phyloP scores from a whole-genome alignment of 1,284 basidiomycete genomes.

The Microbotryum violaceum region DNA sequence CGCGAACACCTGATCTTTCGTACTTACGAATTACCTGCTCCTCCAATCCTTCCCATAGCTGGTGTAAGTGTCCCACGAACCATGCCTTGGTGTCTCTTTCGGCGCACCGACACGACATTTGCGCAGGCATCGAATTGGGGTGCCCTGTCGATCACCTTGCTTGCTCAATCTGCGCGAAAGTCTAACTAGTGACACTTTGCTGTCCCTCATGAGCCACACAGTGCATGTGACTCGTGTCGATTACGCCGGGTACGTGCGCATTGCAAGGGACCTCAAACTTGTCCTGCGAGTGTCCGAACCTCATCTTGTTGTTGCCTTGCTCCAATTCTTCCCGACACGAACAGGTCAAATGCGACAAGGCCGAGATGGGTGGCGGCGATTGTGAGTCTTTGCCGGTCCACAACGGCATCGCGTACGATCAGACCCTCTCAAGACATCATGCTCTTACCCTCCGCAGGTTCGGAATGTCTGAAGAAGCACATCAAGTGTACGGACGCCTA shows the following conservation, averaged over 20 bases:
- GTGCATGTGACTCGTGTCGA: constrained; percentile 10
- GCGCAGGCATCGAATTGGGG: too few relatives aligned
- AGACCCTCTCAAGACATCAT: background rate
- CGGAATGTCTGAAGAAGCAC: background rate
- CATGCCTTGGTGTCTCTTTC: background rate
- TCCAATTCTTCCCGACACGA: constrained; percentile 8
- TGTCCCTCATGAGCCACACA: background rate
- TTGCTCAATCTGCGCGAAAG: too few relatives aligned
- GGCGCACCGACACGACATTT: too few relatives aligned
- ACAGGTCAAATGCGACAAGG: constrained; percentile 23
- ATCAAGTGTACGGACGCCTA: constrained; percentile 25
- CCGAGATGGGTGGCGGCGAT: constrained; percentile 14
- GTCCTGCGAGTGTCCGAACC: background rate
- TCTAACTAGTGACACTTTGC: background rate
- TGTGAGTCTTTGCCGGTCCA: constrained; percentile 10
- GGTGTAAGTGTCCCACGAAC: background rate
- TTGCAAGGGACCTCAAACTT: background rate
- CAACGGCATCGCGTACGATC: background rate
- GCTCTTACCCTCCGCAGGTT: too few relatives aligned
- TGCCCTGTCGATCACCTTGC: too few relatives aligned
- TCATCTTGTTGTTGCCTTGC: background rate
- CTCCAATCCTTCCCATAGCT: background rate
- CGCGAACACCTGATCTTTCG: too few relatives aligned
- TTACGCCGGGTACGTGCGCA: background rate
- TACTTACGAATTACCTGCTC: too few relatives aligned